phyloP scores from a whole-genome alignment of 345 rosid genomes.

The Cardiospermum halicacabum region DNA sequence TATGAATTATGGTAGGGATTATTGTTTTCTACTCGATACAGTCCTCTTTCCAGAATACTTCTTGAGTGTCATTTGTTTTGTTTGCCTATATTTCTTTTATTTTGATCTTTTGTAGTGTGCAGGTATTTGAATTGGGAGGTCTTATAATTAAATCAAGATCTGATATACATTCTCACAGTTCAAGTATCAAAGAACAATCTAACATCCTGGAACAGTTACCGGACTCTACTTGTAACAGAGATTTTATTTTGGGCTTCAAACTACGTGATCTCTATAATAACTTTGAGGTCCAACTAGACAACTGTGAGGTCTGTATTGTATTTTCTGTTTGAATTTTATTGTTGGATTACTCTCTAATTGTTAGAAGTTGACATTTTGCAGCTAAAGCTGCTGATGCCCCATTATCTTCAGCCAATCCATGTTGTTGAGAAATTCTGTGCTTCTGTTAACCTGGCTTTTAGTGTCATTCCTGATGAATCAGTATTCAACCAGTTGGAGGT shows the following conservation, averaged over 20 bases:
- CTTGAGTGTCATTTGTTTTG: slow-evolving; percentile 3
- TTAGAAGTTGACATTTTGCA: slow-evolving; percentile 32
- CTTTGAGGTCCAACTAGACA: slow-evolving; percentile 48
- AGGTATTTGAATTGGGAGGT: slow-evolving; percentile 53
- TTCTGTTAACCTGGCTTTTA: slow-evolving; percentile 38
- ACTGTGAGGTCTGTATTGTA: slow-evolving; percentile 49
- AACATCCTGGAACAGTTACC: slow-evolving; percentile 26
- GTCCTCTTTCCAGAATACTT: neutral
- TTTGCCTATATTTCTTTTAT: slow-evolving; percentile 6
- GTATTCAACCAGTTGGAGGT: slow-evolving; percentile 74
- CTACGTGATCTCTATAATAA: slow-evolving; percentile 51
- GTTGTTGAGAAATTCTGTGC: slow-evolving; percentile 59
- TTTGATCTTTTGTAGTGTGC: slow-evolving; percentile 21
- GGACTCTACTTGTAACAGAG: slow-evolving; percentile 22
- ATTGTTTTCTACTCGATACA: neutral
- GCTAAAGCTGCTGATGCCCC: slow-evolving; percentile 43
- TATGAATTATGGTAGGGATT: neutral
- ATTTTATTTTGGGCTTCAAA: slow-evolving; percentile 26
- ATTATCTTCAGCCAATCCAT: slow-evolving; percentile 31
- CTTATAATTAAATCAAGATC: slow-evolving; percentile 36
- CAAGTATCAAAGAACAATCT: slow-evolving; percentile 30
- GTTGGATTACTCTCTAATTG: slow-evolving; percentile 12
- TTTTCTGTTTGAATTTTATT: slow-evolving; percentile 2
- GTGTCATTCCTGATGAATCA: slow-evolving; percentile 64
- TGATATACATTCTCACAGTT: slow-evolving; percentile 28